Base-by-base conservation (phyloP, 2,329 filamentous ascomycete species). In the Hymenoscyphus repandus region DNA sequence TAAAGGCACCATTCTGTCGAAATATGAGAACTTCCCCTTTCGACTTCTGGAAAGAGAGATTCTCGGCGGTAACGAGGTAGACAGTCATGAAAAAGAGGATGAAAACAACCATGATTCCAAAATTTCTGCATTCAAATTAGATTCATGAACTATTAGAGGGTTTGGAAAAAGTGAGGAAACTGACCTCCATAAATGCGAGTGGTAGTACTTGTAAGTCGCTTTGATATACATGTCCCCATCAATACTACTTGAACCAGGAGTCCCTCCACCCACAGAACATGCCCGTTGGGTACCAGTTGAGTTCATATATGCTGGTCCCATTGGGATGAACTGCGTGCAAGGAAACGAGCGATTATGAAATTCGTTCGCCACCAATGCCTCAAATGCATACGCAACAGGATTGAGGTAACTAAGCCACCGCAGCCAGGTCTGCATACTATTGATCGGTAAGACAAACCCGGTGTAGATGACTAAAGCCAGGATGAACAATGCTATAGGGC, bases 351-450 rank as follows among this genome's bases (percentile, higher is more conserved):
- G 45, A 39, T 43, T 51, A 31, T 56, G 50, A 38, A 95, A 95
- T 67, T 95, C 90, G 68, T 93, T 95, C 57, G 88, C 78, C 76
- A 91, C 85, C 17, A 93, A 74, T 0, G 82, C 73, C 66, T 93
- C 88, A 62, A 92, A 95, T 0, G 82, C 80, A 58, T 93, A 93
- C 1, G 80, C 82, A 1, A 93, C 76, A 1, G 59, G 58, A 47
- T 60, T 52, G 1, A 60, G 12, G 34, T 88, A 91, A 65, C 85
- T 86, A 57, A 93, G 79, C 89, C 89, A 95, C 51, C 82, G 77
- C 61, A 85, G 86, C 88, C 89, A 95, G 2, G 72, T 78, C 5
- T 85, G 76, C 86, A 93, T 92, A 34, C 32, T 34, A 34, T 9
- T 9, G 13, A 34, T 34, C 2, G 71, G 71, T 7, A 74, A 67